phyloP scores from a whole-genome alignment of 2,329 filamentous ascomycete genomes.

The Botrytis medusae region DNA sequence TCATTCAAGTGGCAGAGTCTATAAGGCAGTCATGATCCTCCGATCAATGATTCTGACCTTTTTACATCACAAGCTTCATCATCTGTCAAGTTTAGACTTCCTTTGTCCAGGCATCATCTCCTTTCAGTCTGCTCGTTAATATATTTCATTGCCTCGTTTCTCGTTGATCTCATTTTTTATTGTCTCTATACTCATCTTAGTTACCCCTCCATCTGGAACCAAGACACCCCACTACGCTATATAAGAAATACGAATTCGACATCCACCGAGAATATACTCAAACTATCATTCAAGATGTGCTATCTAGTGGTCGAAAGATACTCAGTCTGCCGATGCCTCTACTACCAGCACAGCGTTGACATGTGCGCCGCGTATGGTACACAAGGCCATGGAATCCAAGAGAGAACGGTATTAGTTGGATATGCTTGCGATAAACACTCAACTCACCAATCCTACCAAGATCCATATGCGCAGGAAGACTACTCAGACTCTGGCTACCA shows the following conservation, averaged over 20 bases:
- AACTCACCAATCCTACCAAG: conserved; percentile 20
- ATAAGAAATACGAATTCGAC: background rate
- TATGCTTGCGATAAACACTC: conserved; percentile 60
- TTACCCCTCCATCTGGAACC: conserved; percentile 16
- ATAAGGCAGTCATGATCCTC: conserved; percentile 40
- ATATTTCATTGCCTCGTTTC: conserved; percentile 36
- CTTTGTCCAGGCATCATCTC: conserved; percentile 37
- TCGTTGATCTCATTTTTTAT: conserved; percentile 18
- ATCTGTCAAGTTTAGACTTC: conserved; percentile 35
- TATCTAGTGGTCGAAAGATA: conserved; percentile 70
- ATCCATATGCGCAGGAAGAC: conserved; percentile 28
- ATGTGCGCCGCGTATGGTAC: conserved; percentile 64
- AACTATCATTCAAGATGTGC: conserved; percentile 54
- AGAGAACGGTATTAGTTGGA: conserved; percentile 69
- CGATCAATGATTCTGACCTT: conserved; percentile 38
- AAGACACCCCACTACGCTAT: conserved; percentile 1
- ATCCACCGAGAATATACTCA: conserved; percentile 11
- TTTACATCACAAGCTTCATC: conserved; percentile 34
- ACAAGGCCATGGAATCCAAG: conserved; percentile 61
- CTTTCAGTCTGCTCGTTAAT: conserved; percentile 35
- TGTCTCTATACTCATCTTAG: conserved; percentile 19
- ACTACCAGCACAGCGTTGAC: conserved; percentile 67
- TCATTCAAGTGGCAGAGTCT: conserved; percentile 27
- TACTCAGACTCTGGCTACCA: conserved; percentile 41
- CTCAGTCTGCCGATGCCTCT: conserved; percentile 68